Percentiles rank a stretch among this genome's conserved stretches.
Evolutionary conservation across 306 rosid species (phyloP).

Genomic region (Prunus fruticosa): DNA sequence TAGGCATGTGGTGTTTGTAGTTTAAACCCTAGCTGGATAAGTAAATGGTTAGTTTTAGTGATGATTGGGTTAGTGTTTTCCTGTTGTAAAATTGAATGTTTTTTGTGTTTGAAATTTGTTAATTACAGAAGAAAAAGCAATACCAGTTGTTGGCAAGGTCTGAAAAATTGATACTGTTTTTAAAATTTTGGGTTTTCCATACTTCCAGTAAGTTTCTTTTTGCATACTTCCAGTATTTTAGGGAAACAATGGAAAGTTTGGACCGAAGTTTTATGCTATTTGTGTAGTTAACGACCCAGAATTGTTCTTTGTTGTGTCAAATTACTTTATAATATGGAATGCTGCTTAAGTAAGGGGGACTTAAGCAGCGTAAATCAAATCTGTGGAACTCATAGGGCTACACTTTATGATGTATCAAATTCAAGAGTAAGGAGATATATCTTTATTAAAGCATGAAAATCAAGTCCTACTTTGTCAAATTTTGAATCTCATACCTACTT

Average conservation of each 20-base stretch:
- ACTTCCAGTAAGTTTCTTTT: neutral
- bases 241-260: neutral
- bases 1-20: neutral
- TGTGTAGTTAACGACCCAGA: neutral
- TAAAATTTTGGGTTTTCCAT: neutral
- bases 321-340: neutral
- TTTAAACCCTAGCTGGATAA: neutral
- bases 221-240: no score
- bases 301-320: no score
- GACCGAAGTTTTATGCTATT: neutral
- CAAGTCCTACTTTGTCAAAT: neutral
- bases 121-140: neutral
- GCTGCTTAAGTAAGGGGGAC: neutral
- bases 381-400: no score
- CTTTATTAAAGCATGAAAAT: neutral
- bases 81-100: neutral
- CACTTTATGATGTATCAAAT: no score
- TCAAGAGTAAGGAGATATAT: neutral
- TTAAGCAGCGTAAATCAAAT: neutral
- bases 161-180: neutral
- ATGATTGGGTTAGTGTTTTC: neutral
- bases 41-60: neutral
- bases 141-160: neutral
- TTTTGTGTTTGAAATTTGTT: neutral
- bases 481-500: neutral